Evolutionary conservation across 768 basidiomycete genomes (phyloP), one percentile per base, ranked within the genome.

Genomic region (Hygrocybe coccinea): DNA sequence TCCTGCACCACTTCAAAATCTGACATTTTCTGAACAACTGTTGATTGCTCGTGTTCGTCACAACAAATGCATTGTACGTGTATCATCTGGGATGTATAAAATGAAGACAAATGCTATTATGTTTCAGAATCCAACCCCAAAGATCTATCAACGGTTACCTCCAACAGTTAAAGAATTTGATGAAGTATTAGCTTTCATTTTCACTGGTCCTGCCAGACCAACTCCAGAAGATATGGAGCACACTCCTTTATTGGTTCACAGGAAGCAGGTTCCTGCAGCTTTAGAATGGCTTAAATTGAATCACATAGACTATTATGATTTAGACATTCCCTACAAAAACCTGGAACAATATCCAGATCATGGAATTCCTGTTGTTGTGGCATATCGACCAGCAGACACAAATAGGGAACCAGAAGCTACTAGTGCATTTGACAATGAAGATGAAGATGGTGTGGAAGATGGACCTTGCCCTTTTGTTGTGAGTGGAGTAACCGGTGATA

Each of bases 401-500:
- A 62, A 50, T 33, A 61, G 56, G 19, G 17, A 22, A 15, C 15
- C 34, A n/a, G 57, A 63, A 52, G 56, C 34, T 2, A 54, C 51
- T 35, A 51, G 52, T 45, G 54, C 47, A 6, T 29, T 50, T 52
- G 61, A 62, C 43, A 54, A 46, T 36, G 59, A 60, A 33, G 34
- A 49, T 6, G 65, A 66, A 39, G 58, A 56, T 52, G 71, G 72
- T 1, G 61, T 57, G 0, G 56, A 57, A 21, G 38, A 50, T 0
- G 74, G 71, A 4, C 35, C 29, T 1, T 76, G 75, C 59, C 64
- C 74, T 0, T 75, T 76, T 54, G 54, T 65, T n/a, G 72, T 78
- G 0, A 71, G 74, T 58, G 71, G 74, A 12, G 15, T 78, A 1
- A 69, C 66, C 0, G 65, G 66, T 17, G 60, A 65, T 19, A 37